Conservation (phyloP, 371 early-diverging fungal species). For the Polyrhizophydium stewartii region DNA sequence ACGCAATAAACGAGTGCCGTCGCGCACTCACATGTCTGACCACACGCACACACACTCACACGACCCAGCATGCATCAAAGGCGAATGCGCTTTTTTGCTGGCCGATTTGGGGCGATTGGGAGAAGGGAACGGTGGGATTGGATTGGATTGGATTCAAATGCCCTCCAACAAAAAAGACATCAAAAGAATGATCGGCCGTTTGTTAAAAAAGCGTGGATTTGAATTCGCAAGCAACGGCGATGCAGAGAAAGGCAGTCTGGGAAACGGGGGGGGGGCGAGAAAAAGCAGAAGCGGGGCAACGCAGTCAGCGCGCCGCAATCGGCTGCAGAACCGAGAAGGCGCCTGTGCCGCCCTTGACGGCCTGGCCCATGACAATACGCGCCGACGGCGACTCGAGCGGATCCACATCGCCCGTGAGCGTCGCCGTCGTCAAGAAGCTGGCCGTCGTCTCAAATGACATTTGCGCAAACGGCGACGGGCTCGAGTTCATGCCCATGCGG, state of each 20-base stretch:
- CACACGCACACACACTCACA: too few species aligned
- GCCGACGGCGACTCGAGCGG: conserved; percentile 85
- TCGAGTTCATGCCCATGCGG: conserved; percentile 88
- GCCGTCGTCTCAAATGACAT: conserved; percentile 98
- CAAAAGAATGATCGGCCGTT: neutral
- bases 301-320: neutral
- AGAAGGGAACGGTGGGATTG: neutral
- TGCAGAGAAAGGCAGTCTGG: neutral
- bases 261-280: neutral
- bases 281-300: neutral
- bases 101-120: neutral
- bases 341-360: conserved; percentile 93
- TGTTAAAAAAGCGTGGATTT: too few species aligned
- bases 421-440: conserved; percentile 88
- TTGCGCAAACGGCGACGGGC: conserved; percentile 91
- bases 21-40: too few species aligned
- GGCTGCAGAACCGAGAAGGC: conserved; percentile 81
- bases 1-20: too few species aligned
- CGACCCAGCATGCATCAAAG: too few species aligned
- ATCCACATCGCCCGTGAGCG: conserved; percentile 87
- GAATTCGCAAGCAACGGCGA: too few species aligned
- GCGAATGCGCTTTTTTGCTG: neutral
- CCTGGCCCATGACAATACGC: conserved; percentile 90
- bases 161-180: neutral
- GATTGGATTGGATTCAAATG: neutral